These are phyloP conservation scores for Bondarzewia mesenterica DNA, from an alignment of 1,284 basidiomycete species.

Conservation along the genomic window DNA sequence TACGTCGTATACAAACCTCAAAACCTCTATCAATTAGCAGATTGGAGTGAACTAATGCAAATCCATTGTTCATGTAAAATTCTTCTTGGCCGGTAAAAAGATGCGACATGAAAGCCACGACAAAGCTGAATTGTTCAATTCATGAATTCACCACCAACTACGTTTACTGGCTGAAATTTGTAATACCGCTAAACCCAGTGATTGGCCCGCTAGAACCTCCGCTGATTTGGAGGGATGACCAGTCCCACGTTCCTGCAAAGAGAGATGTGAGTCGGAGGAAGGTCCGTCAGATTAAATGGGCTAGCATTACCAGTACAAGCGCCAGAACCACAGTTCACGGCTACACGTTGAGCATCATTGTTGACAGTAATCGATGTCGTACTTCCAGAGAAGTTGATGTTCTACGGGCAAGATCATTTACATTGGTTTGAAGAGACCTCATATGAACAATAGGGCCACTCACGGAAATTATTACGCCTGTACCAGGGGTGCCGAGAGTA, in stretches of 20 bases:
- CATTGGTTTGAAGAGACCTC: not conserved
- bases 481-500: slow-evolving; percentile 29
- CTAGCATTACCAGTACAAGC: slow-evolving; percentile 25
- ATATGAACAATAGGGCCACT: too few species aligned
- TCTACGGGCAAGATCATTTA: slow-evolving; percentile 10
- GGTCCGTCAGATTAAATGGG: not conserved
- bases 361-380: slow-evolving; percentile 20
- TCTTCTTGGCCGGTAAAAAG: too few species aligned
- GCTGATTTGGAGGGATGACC: slow-evolving; percentile 35
- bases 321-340: slow-evolving; percentile 24
- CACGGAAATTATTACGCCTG: slow-evolving; percentile 23
- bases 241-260: slow-evolving; percentile 41
- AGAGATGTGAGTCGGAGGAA: not conserved
- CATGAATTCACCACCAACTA: too few species aligned
- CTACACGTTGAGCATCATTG: slow-evolving; percentile 20
- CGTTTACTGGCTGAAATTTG: slow-evolving; percentile 20
- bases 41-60: too few species aligned
- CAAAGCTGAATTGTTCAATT: too few species aligned
- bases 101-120: too few species aligned
- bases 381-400: slow-evolving; percentile 22
- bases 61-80: too few species aligned
- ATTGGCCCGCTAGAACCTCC: slow-evolving; percentile 35
- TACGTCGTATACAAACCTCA: too few species aligned
- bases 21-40: too few species aligned
- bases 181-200: slow-evolving; percentile 28